Percentiles rank a stretch among this genome's conserved stretches.
phyloP scores from a whole-genome alignment of 2,329 filamentous ascomycete species.

The Fusarium odoratissimum region DNA sequence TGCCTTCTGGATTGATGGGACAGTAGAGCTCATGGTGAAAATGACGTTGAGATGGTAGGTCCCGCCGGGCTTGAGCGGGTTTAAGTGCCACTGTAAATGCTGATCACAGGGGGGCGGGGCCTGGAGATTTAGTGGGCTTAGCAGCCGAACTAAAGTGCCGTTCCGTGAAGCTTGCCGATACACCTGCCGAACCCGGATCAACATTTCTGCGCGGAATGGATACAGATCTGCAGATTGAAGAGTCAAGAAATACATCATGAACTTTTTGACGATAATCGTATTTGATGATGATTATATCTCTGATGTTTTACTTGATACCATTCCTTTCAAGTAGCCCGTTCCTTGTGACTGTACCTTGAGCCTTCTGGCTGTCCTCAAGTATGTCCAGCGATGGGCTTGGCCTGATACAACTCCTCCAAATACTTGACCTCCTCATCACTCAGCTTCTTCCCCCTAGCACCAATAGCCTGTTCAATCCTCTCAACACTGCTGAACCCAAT shows the following conservation, averaged over 20 bases:
- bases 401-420: conserved; percentile 30
- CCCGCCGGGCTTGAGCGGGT: neutral
- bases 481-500: conserved; percentile 33
- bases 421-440: conserved; percentile 17
- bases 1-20: conserved; percentile 20
- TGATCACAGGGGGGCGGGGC: neutral
- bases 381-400: conserved; percentile 26
- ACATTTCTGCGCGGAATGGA: neutral
- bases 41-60: neutral
- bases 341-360: neutral
- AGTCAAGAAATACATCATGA: neutral
- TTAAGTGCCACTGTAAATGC: neutral
- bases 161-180: conserved; percentile 16
- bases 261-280: fast-evolving
- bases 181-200: conserved; percentile 4
- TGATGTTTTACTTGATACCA: fast-evolving
- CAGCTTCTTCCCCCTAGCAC: conserved; percentile 17
- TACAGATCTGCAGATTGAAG: fast-evolving
- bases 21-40: neutral
- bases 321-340: fast-evolving
- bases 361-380: neutral
- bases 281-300: fast-evolving
- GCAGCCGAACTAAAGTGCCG: conserved; percentile 13
- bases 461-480: conserved; percentile 33
- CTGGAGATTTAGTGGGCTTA: neutral